A percentile compares a stretch with the other conserved stretches of the same genome.
Conservation (phyloP, 2,329 filamentous ascomycete species). For the Cercospora canescens region DNA sequence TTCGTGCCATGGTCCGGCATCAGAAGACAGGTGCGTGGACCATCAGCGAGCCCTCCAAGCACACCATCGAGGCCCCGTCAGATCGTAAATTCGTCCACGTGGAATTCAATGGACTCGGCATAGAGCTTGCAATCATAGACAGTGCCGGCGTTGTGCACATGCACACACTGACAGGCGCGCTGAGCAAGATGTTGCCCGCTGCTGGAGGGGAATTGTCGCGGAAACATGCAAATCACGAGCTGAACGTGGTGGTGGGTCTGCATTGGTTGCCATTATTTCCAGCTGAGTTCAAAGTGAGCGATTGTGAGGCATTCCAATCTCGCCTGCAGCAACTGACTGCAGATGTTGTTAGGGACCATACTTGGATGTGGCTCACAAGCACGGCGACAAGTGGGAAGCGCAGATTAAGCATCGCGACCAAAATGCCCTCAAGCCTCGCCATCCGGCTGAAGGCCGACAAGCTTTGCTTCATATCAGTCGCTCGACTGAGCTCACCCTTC, state of each 20-base stretch:
- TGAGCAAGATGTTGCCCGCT: conserved; percentile 67
- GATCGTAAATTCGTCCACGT: conserved; percentile 74
- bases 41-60: conserved; percentile 69
- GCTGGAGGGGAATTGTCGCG: conserved; percentile 58
- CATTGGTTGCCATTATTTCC: conserved; percentile 66
- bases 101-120: conserved; percentile 74
- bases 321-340: conserved; percentile 31
- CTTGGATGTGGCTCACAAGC: conserved; percentile 40
- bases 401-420: conserved; percentile 62
- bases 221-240: conserved; percentile 70
- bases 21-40: conserved; percentile 72
- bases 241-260: conserved; percentile 76
- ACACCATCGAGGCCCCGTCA: conserved; percentile 63
- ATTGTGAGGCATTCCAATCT: not conserved
- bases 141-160: conserved; percentile 75
- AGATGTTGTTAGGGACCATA: conserved; percentile 29
- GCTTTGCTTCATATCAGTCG: conserved; percentile 76
- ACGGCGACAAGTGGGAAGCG: conserved; percentile 63
- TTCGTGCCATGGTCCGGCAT: conserved; percentile 71
- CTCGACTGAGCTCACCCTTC: conserved; percentile 70
- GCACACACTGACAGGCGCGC: conserved; percentile 66
- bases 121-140: conserved; percentile 83
- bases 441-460: conserved; percentile 69
- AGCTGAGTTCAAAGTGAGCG: conserved; percentile 33
- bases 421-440: conserved; percentile 66